Conservation (phyloP, 176 grass and related monocot species). For the Avena sativa region DNA sequence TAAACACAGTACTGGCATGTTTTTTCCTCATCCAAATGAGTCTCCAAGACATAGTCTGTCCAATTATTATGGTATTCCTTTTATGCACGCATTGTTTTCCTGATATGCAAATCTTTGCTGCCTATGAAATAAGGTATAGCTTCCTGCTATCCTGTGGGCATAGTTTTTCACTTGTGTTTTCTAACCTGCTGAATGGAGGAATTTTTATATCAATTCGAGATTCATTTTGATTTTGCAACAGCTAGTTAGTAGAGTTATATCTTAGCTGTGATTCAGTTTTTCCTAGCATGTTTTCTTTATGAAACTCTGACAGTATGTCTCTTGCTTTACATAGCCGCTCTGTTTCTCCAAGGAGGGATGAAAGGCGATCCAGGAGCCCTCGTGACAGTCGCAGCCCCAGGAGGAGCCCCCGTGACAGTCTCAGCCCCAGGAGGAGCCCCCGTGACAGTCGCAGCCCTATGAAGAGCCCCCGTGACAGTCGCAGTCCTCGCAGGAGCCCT, state of each 20-base stretch:
- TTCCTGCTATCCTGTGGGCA: background rate
- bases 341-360: constrained; percentile 66
- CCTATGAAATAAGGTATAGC: background rate
- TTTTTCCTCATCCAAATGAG: background rate
- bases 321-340: constrained; percentile 53
- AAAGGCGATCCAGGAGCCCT: constrained; percentile 59
- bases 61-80: background rate
- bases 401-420: constrained; percentile 52
- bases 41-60: background rate
- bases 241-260: background rate
- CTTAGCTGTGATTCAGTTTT: background rate
- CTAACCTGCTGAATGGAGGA: background rate
- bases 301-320: constrained; percentile 25
- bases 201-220: background rate
- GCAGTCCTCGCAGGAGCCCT: constrained; percentile 61
- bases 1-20: background rate
- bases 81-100: background rate
- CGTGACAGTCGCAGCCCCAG: constrained; percentile 59
- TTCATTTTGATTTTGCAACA: background rate
- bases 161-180: background rate
- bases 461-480: constrained; percentile 52
- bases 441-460: constrained; percentile 66
- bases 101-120: background rate
- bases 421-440: constrained; percentile 57
- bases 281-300: background rate